phyloP scores from a whole-genome alignment of 129 eudicot species.

The Chrysanthemum lavandulifolium region DNA sequence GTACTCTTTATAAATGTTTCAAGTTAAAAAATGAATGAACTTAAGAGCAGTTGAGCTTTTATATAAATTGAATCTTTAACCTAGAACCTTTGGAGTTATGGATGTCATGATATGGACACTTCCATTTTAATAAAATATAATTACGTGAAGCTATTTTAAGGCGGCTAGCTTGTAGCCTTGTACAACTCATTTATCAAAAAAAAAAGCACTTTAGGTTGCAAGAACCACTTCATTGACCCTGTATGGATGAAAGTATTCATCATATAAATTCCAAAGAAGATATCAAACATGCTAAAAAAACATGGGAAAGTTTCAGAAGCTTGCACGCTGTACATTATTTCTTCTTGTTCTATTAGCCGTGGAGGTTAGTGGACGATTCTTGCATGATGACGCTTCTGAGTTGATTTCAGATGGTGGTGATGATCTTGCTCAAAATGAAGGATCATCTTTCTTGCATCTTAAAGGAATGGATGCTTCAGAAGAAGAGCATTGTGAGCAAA shows the following conservation, averaged over 20 bases:
- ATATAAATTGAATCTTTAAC: not conserved
- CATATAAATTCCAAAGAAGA: constrained; percentile 18
- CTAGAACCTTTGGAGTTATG: not conserved
- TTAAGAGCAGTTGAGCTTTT: constrained; percentile 29
- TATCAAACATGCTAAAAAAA: constrained; percentile 17
- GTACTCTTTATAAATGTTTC: constrained; percentile 9
- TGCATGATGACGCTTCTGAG: constrained; percentile 17
- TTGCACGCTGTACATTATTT: constrained; percentile 16
- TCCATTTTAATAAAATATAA: not conserved
- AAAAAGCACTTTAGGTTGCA: constrained; percentile 10
- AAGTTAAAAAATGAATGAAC: constrained; percentile 1
- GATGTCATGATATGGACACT: constrained; percentile 21
- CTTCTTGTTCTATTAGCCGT: constrained; percentile 29
- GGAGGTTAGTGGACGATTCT: constrained; percentile 33
- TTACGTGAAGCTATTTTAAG: constrained; percentile 20
- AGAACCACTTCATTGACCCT: constrained; percentile 22
- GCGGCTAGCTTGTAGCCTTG: constrained; percentile 18
- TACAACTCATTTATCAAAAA: constrained; percentile 27
- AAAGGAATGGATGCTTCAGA: constrained; percentile 33
- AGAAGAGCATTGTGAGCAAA: constrained; percentile 54
- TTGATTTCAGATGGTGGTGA: constrained; percentile 45
- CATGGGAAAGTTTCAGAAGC: constrained; percentile 15
- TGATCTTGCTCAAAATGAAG: constrained; percentile 21
- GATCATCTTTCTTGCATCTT: constrained; percentile 30
- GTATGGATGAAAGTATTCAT: constrained; percentile 9